Conservation (phyloP, 2,329 filamentous ascomycete species). For the Beauveria medogensis region DNA sequence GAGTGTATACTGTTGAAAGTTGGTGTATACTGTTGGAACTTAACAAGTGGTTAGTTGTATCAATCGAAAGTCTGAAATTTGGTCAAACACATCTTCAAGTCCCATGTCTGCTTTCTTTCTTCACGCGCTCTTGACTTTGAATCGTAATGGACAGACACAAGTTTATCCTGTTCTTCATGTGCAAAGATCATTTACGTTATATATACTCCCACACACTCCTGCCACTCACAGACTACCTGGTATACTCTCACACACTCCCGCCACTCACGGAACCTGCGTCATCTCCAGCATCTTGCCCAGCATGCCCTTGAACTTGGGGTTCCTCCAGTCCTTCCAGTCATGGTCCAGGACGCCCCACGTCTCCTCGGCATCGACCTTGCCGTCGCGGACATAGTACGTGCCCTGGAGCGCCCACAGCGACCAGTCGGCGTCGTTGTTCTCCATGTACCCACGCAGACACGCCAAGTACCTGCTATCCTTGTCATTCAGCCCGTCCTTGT, state of each 20-base stretch:
- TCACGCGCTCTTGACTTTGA: neutral
- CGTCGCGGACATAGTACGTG: constrained; percentile 49
- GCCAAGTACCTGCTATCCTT: constrained; percentile 40
- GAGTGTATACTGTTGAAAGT: neutral
- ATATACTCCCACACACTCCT: too few relatives aligned
- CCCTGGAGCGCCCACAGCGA: constrained; percentile 51
- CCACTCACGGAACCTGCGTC: constrained; percentile 25
- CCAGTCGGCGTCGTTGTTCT: constrained; percentile 51
- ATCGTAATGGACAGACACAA: neutral
- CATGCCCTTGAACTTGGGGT: constrained; percentile 25
- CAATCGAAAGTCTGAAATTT: neutral
- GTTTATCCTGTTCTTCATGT: neutral
- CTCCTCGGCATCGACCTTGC: constrained; percentile 42
- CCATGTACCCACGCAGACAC: constrained; percentile 45
- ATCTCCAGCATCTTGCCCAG: constrained; percentile 31
- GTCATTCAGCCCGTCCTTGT: constrained; percentile 33
- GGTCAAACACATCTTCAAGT: neutral
- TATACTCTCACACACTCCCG: neutral
- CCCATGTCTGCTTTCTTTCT: neutral
- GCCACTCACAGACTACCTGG: neutral
- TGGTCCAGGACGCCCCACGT: constrained; percentile 41
- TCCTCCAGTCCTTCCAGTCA: constrained; percentile 32
- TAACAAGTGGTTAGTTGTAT: too few relatives aligned
- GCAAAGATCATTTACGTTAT: too few relatives aligned
- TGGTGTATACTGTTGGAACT: neutral